A percentile compares a stretch with the other conserved stretches of the same genome.
These are phyloP conservation scores for Polyporus arcularius DNA, from an alignment of 768 basidiomycete species.

Conservation along the genomic window DNA sequence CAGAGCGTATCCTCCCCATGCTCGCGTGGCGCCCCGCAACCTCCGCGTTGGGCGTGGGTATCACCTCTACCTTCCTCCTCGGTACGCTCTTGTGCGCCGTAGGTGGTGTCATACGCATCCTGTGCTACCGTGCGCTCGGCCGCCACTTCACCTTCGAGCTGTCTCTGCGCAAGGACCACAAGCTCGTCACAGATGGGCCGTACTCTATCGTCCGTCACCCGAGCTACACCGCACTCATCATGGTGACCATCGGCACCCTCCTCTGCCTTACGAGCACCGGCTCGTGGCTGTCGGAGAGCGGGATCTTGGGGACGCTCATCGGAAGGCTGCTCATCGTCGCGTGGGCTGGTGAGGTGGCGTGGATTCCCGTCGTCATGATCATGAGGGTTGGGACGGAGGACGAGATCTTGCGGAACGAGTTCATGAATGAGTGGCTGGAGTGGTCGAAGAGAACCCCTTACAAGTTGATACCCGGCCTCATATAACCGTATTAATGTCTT, in stretches of 20 bases:
- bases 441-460: conserved; percentile 20
- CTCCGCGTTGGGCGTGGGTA: conserved; percentile 1
- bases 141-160: conserved; percentile 26
- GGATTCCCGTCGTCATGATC: conserved; percentile 10
- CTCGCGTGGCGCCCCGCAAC: conserved; percentile 9
- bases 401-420: conserved; percentile 17
- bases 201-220: conserved; percentile 27
- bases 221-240: conserved; percentile 21
- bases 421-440: conserved; percentile 14
- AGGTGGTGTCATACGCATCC: conserved; percentile 11
- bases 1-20: conserved; percentile 2
- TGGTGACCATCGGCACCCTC: conserved; percentile 16
- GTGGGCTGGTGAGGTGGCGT: conserved; percentile 12
- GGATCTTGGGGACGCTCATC: conserved; percentile 8
- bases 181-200: conserved; percentile 23
- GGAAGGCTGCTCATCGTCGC: conserved; percentile 7
- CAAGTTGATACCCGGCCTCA: conserved; percentile 13
- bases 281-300: conserved; percentile 17
- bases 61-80: conserved; percentile 11
- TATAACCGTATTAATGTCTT: background rate
- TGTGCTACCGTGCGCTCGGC: conserved; percentile 21
- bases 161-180: conserved; percentile 18
- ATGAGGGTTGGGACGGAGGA: conserved; percentile 17
- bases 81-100: background rate
- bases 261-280: conserved; percentile 11